Percentiles rank a stretch among this genome's conserved stretches.
These are phyloP conservation scores for Serendipita indica DNA, from an alignment of 768 basidiomycete genomes.

Conservation along the genomic window DNA sequence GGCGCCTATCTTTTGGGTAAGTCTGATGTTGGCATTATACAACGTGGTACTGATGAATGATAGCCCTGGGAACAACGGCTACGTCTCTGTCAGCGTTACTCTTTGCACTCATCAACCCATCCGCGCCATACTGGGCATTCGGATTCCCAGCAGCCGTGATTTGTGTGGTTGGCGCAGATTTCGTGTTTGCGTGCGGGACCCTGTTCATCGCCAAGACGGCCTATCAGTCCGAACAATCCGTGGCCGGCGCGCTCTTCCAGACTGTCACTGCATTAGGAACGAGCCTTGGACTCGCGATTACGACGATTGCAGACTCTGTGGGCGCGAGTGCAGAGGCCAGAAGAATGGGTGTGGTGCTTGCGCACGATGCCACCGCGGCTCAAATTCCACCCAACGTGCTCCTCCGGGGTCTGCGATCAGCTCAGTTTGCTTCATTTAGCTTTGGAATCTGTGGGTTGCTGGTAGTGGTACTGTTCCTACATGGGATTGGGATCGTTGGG, in stretches of 20 bases:
- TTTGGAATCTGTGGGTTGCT: conserved; percentile 28
- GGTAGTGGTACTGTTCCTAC: conserved; percentile 12
- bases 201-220: conserved; percentile 59
- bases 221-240: conserved; percentile 53
- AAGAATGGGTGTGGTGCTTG: conserved; percentile 22
- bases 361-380: conserved; percentile 19
- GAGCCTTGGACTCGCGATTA: conserved; percentile 52
- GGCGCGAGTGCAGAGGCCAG: conserved; percentile 26
- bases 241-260: conserved; percentile 63
- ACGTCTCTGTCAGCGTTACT: conserved; percentile 46
- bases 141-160: conserved; percentile 54
- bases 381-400: conserved; percentile 25
- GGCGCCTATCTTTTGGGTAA: conserved; percentile 44
- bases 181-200: conserved; percentile 58
- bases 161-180: conserved; percentile 62
- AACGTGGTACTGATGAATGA: background rate
- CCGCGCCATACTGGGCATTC: conserved; percentile 53
- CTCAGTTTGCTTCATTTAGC: conserved; percentile 49
- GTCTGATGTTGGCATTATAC: conserved; percentile 13
- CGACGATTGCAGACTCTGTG: conserved; percentile 54
- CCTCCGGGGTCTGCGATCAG: conserved; percentile 42
- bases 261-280: conserved; percentile 65
- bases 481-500: conserved; percentile 14
- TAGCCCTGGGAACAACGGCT: conserved; percentile 39
- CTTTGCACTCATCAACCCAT: conserved; percentile 50